Evolutionary conservation across 2,329 filamentous ascomycete species (phyloP).

Genomic region (Microcyclospora pomicola): DNA sequence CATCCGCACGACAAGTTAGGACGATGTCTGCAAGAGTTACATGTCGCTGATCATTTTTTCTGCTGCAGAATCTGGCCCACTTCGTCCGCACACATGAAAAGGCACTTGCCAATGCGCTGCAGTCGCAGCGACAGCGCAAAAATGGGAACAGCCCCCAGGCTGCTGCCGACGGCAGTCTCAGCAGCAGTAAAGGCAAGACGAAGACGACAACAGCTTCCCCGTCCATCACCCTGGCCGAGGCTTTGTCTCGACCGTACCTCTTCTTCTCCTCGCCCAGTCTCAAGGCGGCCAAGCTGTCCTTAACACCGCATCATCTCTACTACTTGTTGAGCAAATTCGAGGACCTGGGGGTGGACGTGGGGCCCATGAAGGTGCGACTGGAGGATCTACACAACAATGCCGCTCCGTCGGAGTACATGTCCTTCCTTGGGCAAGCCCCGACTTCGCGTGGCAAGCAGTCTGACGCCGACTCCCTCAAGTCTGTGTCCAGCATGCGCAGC

Average conservation of each 20-base stretch:
- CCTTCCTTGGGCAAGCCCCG: slow-evolving; percentile 76
- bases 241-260: slow-evolving; percentile 73
- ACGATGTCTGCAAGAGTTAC: not conserved
- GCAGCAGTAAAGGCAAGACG: slow-evolving; percentile 20
- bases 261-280: slow-evolving; percentile 69
- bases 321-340: slow-evolving; percentile 93
- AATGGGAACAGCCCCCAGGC: slow-evolving; percentile 33
- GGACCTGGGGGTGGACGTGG: slow-evolving; percentile 72
- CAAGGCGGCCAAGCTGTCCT: slow-evolving; percentile 79
- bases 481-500: slow-evolving; percentile 89
- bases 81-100: slow-evolving; percentile 97
- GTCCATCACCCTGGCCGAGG: slow-evolving; percentile 60
- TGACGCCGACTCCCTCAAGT: slow-evolving; percentile 84
- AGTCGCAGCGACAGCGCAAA: slow-evolving; percentile 64
- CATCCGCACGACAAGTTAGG: not conserved
- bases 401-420: slow-evolving; percentile 84
- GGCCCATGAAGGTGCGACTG: slow-evolving; percentile 88
- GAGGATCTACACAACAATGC: slow-evolving; percentile 87
- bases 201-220: slow-evolving; percentile 53
- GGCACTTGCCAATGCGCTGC: slow-evolving; percentile 86
- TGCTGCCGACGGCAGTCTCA: slow-evolving; percentile 33
- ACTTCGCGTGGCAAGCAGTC: slow-evolving; percentile 64
- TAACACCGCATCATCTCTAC: slow-evolving; percentile 93
- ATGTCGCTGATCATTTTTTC: slow-evolving; percentile 1
- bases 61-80: slow-evolving; percentile 68